phyloP scores from a whole-genome alignment of 169 alveolate species.

The Plasmodium gallinaceum region DNA sequence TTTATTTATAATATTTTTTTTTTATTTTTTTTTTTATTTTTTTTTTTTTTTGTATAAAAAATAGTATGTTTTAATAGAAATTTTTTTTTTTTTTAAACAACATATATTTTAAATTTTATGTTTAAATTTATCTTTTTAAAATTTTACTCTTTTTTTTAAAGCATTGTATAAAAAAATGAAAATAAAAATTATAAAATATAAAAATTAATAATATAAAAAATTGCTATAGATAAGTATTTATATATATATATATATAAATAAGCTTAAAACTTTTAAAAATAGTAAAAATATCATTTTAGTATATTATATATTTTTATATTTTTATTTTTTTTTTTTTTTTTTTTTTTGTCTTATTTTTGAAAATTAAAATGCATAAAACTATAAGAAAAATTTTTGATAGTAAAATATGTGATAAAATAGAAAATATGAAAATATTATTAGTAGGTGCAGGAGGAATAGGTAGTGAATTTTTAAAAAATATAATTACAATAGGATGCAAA shows the following conservation, averaged over 20 bases:
- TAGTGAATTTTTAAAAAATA: constrained; percentile 96
- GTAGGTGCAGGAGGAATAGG: constrained; percentile 99
- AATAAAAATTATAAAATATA: no score
- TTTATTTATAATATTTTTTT: no score
- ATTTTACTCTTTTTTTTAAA: no score
- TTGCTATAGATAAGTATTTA: neutral
- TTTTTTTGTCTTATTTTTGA: neutral
- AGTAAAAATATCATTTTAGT: neutral
- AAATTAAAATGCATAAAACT: constrained; percentile 11
- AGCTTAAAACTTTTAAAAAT: neutral
- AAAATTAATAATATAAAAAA: no score
- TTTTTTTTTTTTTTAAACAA: no score
- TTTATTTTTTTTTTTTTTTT: neutral
- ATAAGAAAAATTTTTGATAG: constrained; percentile 74
- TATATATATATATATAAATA: constrained; percentile 9
- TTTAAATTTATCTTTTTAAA: no score
- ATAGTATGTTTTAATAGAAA: no score
- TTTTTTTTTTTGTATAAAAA: no score
- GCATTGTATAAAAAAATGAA: no score
- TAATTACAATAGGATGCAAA: constrained; percentile 94
- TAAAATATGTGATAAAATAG: constrained; percentile 77
- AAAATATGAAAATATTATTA: constrained; percentile 85
- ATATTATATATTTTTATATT: neutral
- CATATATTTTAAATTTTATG: no score
- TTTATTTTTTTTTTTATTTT: no score